These are phyloP conservation scores for Phytophthora melonis DNA, from an alignment of 352 stramenopile genomes.

Conservation along the genomic window DNA sequence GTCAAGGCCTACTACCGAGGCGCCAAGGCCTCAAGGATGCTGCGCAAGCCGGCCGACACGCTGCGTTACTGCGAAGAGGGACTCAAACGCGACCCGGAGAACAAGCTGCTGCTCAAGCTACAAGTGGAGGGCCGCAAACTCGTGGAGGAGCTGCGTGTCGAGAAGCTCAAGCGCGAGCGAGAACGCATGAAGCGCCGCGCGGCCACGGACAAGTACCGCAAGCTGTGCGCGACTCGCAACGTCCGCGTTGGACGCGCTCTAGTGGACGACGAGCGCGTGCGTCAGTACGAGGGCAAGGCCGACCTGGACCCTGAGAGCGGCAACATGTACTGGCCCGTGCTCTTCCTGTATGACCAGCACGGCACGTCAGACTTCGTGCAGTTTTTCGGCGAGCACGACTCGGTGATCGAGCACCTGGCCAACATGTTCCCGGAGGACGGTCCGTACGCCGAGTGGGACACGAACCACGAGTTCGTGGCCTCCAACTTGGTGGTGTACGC, in stretches of 20 bases:
- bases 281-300: conserved; percentile 85
- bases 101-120: conserved; percentile 81
- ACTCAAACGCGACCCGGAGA: conserved; percentile 75
- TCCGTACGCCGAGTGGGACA: conserved; percentile 85
- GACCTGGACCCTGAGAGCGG: conserved; percentile 70
- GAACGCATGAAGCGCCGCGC: conserved; percentile 75
- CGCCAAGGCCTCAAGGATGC: conserved; percentile 82
- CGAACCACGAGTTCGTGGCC: conserved; percentile 72
- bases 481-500: conserved; percentile 83
- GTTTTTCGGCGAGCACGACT: conserved; percentile 81
- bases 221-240: conserved; percentile 67
- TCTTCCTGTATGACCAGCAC: conserved; percentile 90
- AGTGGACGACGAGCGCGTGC: conserved; percentile 83
- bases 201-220: conserved; percentile 82
- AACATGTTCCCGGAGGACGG: conserved; percentile 92
- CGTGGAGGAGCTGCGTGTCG: conserved; percentile 68
- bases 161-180: conserved; percentile 71
- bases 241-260: conserved; percentile 79
- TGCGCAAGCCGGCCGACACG: conserved; percentile 82
- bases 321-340: conserved; percentile 80
- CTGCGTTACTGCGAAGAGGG: conserved; percentile 85
- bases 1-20: conserved; percentile 90
- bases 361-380: conserved; percentile 88
- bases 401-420: conserved; percentile 86
- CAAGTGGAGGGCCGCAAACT: conserved; percentile 69